Conservation (phyloP, 2,329 filamentous ascomycete genomes). For the Fusarium solani-melongenae region DNA sequence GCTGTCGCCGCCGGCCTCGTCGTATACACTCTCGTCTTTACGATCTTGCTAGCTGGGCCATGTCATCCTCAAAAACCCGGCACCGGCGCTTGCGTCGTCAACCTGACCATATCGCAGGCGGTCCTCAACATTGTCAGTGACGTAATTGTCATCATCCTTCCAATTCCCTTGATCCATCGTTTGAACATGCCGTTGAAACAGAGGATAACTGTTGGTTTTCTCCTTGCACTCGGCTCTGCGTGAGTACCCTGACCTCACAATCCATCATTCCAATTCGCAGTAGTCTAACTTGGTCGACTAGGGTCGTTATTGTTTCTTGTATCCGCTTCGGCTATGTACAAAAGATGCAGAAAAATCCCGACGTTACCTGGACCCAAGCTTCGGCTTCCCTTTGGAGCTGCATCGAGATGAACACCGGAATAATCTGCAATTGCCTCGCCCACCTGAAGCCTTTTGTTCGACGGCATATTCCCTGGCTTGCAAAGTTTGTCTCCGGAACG, state of each 20-base stretch:
- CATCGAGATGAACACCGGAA: conserved; percentile 11
- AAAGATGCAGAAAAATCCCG: neutral
- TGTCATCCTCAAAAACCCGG: conserved; percentile 9
- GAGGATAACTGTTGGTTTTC: neutral
- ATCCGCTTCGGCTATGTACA: conserved; percentile 5
- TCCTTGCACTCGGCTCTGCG: conserved; percentile 5
- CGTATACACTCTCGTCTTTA: conserved; percentile 5
- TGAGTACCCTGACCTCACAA: neutral
- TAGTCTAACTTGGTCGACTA: neutral
- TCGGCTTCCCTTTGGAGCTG: conserved; percentile 2
- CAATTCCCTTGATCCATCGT: neutral
- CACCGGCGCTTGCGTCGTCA: neutral
- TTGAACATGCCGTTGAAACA: conserved; percentile 8
- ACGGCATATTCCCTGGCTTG: neutral
- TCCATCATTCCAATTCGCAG: neutral
- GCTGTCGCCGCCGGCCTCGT: neutral
- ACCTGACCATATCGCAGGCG: conserved; percentile 1
- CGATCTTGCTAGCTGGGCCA: neutral
- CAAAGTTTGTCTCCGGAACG: neutral
- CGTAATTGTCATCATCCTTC: neutral
- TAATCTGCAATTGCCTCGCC: conserved; percentile 5
- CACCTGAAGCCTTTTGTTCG: conserved; percentile 10
- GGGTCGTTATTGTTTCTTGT: conserved; percentile 9
- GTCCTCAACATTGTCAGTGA: conserved; percentile 12
- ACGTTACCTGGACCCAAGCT: conserved; percentile 8